Percentiles rank a stretch among this genome's conserved stretches.
Conservation (phyloP, 2,329 filamentous ascomycete genomes). For the Sclerotinia subarctica region DNA sequence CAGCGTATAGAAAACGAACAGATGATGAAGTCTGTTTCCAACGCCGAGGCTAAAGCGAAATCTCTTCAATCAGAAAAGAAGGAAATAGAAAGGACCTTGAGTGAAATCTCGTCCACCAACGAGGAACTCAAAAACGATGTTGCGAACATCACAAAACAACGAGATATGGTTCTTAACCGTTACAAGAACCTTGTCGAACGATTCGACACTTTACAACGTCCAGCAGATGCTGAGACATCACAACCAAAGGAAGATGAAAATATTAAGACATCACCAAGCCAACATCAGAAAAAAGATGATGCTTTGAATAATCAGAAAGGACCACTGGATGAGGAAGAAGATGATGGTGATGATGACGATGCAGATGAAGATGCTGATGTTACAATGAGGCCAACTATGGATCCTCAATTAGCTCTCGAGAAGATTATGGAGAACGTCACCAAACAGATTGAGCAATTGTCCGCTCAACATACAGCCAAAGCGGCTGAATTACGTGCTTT, state of each 20-base stretch:
- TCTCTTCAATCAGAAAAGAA: not conserved
- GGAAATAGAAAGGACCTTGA: not conserved
- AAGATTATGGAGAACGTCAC: conserved; percentile 5
- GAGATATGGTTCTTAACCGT: conserved; percentile 9
- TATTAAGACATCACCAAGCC: not conserved
- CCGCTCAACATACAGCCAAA: conserved; percentile 12
- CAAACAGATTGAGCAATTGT: conserved; percentile 11
- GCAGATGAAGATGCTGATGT: not conserved
- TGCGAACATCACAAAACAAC: conserved; percentile 8
- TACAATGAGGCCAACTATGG: conserved; percentile 13
- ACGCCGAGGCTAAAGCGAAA: not conserved
- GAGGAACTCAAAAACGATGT: not conserved
- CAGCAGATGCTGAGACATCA: not conserved
- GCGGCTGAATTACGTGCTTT: conserved; percentile 1
- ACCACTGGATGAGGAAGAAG: not conserved
- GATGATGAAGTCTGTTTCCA: not conserved
- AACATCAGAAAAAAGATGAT: not conserved
- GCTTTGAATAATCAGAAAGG: not conserved
- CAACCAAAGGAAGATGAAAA: not conserved
- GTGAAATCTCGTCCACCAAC: not conserved
- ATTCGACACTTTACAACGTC: conserved; percentile 3
- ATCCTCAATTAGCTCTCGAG: conserved; percentile 7
- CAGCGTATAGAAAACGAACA: not conserved
- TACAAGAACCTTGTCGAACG: conserved; percentile 13
- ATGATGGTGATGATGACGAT: not conserved